Percentiles rank a stretch among this genome's conserved stretches.
phyloP scores from a whole-genome alignment of 2,329 filamentous ascomycete species.

The Talaromyces sp. region DNA sequence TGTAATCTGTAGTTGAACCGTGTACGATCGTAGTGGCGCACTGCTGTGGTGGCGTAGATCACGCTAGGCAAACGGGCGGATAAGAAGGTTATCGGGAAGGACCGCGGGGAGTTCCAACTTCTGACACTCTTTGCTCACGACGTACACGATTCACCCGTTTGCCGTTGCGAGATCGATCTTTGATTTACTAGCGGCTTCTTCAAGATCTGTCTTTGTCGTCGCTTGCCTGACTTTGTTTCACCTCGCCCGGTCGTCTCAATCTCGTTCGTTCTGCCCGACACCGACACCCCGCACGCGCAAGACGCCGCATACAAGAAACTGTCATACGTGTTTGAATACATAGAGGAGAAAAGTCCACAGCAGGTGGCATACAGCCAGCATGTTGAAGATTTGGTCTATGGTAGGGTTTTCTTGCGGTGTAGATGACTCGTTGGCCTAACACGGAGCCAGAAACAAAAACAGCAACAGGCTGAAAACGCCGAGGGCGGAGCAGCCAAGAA shows the following conservation, averaged over 20 bases:
- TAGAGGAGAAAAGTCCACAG: background rate
- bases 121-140: background rate
- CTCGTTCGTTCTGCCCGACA: background rate
- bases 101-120: background rate
- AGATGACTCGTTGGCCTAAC: constrained; percentile 16
- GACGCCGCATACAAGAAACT: background rate
- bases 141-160: background rate
- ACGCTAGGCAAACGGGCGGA: background rate
- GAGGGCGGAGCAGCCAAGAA: constrained; percentile 82
- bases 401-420: constrained; percentile 44
- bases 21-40: constrained; percentile 13
- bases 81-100: background rate
- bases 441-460: constrained; percentile 60
- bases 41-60: constrained; percentile 3
- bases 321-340: background rate
- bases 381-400: constrained; percentile 99
- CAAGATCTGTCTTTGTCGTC: background rate
- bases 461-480: constrained; percentile 92
- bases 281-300: background rate
- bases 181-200: too few species aligned
- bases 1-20: background rate
- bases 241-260: background rate
- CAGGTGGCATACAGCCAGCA: constrained; percentile 47
- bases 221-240: background rate
- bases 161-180: background rate